Base-by-base conservation (phyloP, 345 rosid genomes). In the Draba incana region DNA sequence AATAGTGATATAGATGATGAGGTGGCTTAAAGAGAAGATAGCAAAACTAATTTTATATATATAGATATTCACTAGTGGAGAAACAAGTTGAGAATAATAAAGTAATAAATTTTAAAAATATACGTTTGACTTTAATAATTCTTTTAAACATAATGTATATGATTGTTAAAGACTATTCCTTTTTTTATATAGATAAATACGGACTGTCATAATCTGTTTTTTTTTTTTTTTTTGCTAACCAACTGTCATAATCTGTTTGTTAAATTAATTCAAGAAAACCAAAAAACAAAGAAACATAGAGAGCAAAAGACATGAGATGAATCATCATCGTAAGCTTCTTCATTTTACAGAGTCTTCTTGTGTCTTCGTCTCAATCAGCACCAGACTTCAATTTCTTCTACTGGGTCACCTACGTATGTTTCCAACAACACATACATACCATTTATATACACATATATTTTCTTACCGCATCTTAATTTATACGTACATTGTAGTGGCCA, bases 401-500 rank as follows among this genome's bases (percentile, higher is more conserved):
- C 62, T 74, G 77, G 77, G 77, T 66, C 68, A 74, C 10, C 77
- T 74, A 74, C 33, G 77, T 74, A 59, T 5, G 72, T 15, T 51
- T 57, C 28, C 46, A 30, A 12, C 23, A 31, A 44, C 37, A 15
- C 15, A 20, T 4, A 33, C 5, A 9, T 25, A 24, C 4, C 39
- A 9, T 2, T 38, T 16, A 42, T 52, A 33, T 8, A 25, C 25
- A 23, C 6, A 2, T 46, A 49, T 16, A 28, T 58, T 14, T 54
- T 15, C 44, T 56, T 9, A 48, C 38, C 14, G 27, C 48, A 72
- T 13, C 1, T 46, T 57, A 14, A 24, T 58, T 57, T 25, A 35
- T 58, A n/a, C 13, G 2, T 59, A 23, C 11, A 66, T 47, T 14
- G 48, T 16, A 92, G 97, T 90, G 97, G 96, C 97, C 98, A 8